Percentiles rank a stretch among this genome's conserved stretches.
These are phyloP conservation scores for Microbotryum violaceum DNA, from an alignment of 1,284 basidiomycete genomes.

Conservation along the genomic window DNA sequence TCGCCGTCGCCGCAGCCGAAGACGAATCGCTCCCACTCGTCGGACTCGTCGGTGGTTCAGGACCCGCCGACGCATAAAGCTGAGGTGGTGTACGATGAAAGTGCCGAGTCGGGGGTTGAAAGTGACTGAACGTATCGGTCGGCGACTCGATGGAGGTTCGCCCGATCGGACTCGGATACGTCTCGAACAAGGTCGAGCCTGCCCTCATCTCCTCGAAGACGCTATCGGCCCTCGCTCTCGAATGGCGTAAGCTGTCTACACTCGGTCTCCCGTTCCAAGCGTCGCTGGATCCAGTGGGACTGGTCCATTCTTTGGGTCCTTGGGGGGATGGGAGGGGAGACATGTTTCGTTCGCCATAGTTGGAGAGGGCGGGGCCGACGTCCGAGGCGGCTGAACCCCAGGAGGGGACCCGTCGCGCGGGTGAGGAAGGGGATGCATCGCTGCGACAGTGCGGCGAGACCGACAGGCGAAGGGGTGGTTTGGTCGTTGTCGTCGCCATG, in stretches of 20 bases:
- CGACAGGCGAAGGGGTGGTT: constrained; percentile 13
- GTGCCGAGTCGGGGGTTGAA: background rate
- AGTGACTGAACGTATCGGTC: background rate
- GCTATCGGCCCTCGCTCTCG: background rate
- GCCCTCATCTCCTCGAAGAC: constrained; percentile 1
- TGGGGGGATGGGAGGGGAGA: constrained; percentile 19
- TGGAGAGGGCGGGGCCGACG: constrained; percentile 3
- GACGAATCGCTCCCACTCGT: constrained; percentile 2
- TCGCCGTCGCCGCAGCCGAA: background rate
- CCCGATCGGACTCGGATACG: background rate
- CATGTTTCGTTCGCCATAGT: constrained; percentile 11
- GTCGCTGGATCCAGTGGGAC: background rate
- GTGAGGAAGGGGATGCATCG: background rate
- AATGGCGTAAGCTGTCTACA: background rate
- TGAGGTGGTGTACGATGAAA: background rate
- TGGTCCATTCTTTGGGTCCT: background rate
- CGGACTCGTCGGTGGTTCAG: background rate
- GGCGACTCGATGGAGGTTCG: background rate
- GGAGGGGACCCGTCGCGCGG: constrained; percentile 13
- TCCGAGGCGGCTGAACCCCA: constrained; percentile 24
- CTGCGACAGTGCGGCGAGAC: background rate
- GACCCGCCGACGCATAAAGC: background rate
- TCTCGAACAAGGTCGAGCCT: background rate
- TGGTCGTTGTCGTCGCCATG: background rate
- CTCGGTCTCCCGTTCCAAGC: background rate